Percentiles rank a stretch among this genome's conserved stretches.
These are phyloP conservation scores for Colletotrichum cuscutae DNA, from an alignment of 2,329 filamentous ascomycete genomes.

Conservation along the genomic window DNA sequence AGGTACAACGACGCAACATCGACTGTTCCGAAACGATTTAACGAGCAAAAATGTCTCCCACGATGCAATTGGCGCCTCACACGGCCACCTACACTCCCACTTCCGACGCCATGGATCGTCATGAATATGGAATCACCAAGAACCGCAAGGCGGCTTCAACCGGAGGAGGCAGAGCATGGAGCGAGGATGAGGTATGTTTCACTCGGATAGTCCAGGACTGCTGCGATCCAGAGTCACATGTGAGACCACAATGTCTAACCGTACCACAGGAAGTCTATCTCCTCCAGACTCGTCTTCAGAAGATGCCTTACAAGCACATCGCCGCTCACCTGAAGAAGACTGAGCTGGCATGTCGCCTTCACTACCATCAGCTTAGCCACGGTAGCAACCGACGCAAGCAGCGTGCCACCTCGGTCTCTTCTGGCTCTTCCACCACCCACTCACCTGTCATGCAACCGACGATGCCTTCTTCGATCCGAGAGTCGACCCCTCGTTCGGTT, in stretches of 20 bases:
- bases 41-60: constrained; percentile 59
- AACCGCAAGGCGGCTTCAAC: constrained; percentile 75
- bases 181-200: constrained; percentile 78
- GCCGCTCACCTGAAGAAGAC: constrained; percentile 88
- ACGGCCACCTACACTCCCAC: constrained; percentile 59
- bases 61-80: constrained; percentile 57
- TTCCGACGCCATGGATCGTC: constrained; percentile 65
- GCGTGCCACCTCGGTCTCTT: constrained; percentile 76
- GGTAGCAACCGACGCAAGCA: constrained; percentile 81
- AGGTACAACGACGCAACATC: constrained; percentile 19
- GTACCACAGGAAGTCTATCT: constrained; percentile 78
- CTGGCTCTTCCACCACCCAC: constrained; percentile 67
- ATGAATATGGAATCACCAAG: constrained; percentile 71
- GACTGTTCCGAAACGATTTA: constrained; percentile 42
- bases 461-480: constrained; percentile 61
- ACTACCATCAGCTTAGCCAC: constrained; percentile 87
- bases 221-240: neutral
- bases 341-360: constrained; percentile 85
- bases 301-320: constrained; percentile 93
- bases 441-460: constrained; percentile 61
- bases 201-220: neutral
- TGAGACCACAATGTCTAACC: constrained; percentile 9
- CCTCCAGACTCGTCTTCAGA: constrained; percentile 83
- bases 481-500: constrained; percentile 57
- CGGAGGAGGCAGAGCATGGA: constrained; percentile 84